Percentiles rank a stretch among this genome's conserved stretches.
Evolutionary conservation across 345 rosid species (phyloP).

Genomic region (Schrenkiella parvula): DNA sequence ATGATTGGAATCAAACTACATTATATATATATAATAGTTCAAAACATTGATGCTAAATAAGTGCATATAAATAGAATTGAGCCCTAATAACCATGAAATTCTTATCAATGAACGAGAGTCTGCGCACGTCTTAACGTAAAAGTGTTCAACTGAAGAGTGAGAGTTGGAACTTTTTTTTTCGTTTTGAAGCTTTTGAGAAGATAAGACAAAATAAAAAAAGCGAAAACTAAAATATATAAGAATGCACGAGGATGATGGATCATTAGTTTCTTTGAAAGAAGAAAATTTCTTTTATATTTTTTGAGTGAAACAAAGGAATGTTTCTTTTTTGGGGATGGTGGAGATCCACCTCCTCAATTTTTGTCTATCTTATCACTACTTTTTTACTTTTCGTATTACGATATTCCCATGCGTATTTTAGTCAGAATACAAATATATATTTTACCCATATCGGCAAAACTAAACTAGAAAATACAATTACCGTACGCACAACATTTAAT

Average conservation of each 20-base stretch:
- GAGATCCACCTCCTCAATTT: slow-evolving; percentile 17
- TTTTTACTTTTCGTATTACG: not conserved
- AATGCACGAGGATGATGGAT: slow-evolving; percentile 11
- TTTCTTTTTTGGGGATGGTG: slow-evolving; percentile 31
- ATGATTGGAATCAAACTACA: not conserved
- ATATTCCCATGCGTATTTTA: slow-evolving; percentile 27
- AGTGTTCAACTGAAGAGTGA: slow-evolving; percentile 3
- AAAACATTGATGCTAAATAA: not conserved
- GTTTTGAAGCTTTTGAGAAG: slow-evolving; percentile 24
- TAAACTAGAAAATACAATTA: not conserved
- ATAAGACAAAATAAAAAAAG: not conserved
- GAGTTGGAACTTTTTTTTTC: not conserved
- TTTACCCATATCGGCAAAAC: not conserved
- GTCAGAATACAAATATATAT: not conserved
- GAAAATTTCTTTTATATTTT: not conserved
- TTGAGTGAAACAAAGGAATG: slow-evolving; percentile 24
- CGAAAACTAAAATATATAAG: not conserved
- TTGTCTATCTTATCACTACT: slow-evolving; percentile 19
- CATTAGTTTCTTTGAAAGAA: not conserved
- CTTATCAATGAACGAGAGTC: not conserved
- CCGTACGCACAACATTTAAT: not conserved
- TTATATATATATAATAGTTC: not conserved
- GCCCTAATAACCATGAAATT: not conserved
- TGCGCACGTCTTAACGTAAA: slow-evolving; percentile 1
- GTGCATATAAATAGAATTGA: not conserved